Base-by-base conservation (phyloP, 106 monocot species). In the Narthecium ossifragum region DNA sequence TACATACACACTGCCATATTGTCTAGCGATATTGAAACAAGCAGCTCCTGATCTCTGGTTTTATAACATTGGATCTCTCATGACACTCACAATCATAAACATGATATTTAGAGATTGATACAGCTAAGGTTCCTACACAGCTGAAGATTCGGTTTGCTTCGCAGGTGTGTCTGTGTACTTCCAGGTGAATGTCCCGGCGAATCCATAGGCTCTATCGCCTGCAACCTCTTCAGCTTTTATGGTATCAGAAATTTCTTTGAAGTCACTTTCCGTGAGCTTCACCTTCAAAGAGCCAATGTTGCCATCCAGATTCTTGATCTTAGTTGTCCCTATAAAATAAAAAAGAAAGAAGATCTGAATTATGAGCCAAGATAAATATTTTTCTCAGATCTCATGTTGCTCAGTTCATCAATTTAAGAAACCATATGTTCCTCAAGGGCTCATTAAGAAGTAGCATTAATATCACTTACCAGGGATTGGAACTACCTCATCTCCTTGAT, bases 381-480 rank as follows among this genome's bases (percentile, higher is more conserved):
- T 37, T 37, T 37, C 11, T 37, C 36, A 37, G 36, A 6, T 11
- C 36, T 5, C 11, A 37, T 37, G 11, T 37, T 37, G 36, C 39
- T 39, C 39, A 39, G 3, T 39, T 39, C 9, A 39, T 39, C 12
- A 43, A 43, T 10, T 43, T 39, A 39, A 39, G 1, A 43, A 43
- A 43, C 43, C 10, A 43, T 13, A 43, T 18, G 18, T 17, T 43
- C 4, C 0, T 13, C 0, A 13, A 43, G 0, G 18, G 43, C 39
- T 39, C 39, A 11, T 15, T 39, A 1, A 11, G 39, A 21, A 11
- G 2, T 25, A 2, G 8, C 18, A 28, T 29, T 34, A 1, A 18
- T 2, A 57, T n/a, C n/a, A 34, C 11, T 33, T 57, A 75, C 78
- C 83, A 62, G 83, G 78, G 11, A 83, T 74, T 22, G 83, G 83